Evolutionary conservation across 495 filamentous ascomycete genomes (phyloP), one percentile per base, ranked within the genome.

Genomic region (Corynascus novoguineensis): DNA sequence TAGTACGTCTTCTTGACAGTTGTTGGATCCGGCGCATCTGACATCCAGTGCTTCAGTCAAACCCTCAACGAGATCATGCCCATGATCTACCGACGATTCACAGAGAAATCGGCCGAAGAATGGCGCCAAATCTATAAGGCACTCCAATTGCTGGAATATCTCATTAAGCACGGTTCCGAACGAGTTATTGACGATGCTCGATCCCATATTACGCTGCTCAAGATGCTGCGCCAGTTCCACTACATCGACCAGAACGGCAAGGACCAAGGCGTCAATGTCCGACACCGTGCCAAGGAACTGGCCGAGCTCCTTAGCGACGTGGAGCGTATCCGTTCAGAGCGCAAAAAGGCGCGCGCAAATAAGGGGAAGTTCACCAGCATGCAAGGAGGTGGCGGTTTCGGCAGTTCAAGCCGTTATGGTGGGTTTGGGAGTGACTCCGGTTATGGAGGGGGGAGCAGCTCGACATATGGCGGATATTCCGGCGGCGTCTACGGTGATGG

Each of bases 61-160:
- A 80, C 91, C 38, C 87, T 99, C 32, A 97, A 96, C 69, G 93
- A 99, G 72, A 97, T 99, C 68, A 99, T 99, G 93, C 93, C 93
- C 45, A 89, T 99, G 89, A 96, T 99, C 63, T 99, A 99, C 78
- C 95, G 95, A 67, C 87, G 93, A 46, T 99, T 99, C 67, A 99
- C 93, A 52, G 93, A 99, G 68, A 99, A 99, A 75, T 80, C 89
- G 19, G 91, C 95, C 42, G 93, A 99, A 68, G 93, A 99, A 72
- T 99, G 93, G 93, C 84, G 95, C 60, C 93, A 99, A 70, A 99
- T 97, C 58, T 99, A 97, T 78, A 99, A 99, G 80, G 84, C 84
- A 47, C 87, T 99, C 21, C 93, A 97, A 77, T 81, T 99, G 25
- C 85, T 99, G 62, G 93, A 99, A 70, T 97, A 95, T 70, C 81